These are phyloP conservation scores for Leccinellum luteum DNA, from an alignment of 768 basidiomycete genomes.

Conservation along the genomic window DNA sequence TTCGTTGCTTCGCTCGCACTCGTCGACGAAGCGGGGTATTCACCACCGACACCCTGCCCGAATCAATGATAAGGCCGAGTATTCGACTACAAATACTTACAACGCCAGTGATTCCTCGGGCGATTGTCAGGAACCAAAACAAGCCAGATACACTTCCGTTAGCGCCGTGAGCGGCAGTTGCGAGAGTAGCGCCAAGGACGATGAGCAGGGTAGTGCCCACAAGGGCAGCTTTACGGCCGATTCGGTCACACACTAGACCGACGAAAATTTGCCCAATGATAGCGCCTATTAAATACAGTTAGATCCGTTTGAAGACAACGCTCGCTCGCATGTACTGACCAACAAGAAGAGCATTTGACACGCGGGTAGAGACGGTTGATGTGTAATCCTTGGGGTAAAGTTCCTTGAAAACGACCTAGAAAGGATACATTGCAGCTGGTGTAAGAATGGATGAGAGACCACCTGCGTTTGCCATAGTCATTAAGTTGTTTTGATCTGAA, in stretches of 20 bases:
- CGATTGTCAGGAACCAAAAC: constrained; percentile 74
- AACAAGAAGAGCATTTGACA: constrained; percentile 68
- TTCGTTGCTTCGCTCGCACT: constrained; percentile 73
- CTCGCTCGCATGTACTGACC: constrained; percentile 38
- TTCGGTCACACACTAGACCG: constrained; percentile 67
- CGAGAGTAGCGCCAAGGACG: constrained; percentile 64
- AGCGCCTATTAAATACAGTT: constrained; percentile 42
- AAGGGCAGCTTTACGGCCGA: constrained; percentile 76
- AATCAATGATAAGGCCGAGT: constrained; percentile 1
- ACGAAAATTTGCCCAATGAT: constrained; percentile 60
- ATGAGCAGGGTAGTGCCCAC: constrained; percentile 67
- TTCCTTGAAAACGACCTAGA: constrained; percentile 60
- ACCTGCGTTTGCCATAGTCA: constrained; percentile 65
- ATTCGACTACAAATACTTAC: constrained; percentile 32
- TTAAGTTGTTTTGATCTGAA: constrained; percentile 66
- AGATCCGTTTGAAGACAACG: neutral
- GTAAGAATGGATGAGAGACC: neutral
- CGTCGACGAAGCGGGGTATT: constrained; percentile 73
- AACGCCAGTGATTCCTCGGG: constrained; percentile 67
- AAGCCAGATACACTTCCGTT: constrained; percentile 54
- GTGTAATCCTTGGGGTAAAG: constrained; percentile 67
- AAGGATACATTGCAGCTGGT: constrained; percentile 10
- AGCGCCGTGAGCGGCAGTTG: constrained; percentile 64
- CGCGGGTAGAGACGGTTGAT: constrained; percentile 57
- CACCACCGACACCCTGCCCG: constrained; percentile 65